These are phyloP conservation scores for Zostera marina DNA, from an alignment of 116 monocot species.

Conservation along the genomic window DNA sequence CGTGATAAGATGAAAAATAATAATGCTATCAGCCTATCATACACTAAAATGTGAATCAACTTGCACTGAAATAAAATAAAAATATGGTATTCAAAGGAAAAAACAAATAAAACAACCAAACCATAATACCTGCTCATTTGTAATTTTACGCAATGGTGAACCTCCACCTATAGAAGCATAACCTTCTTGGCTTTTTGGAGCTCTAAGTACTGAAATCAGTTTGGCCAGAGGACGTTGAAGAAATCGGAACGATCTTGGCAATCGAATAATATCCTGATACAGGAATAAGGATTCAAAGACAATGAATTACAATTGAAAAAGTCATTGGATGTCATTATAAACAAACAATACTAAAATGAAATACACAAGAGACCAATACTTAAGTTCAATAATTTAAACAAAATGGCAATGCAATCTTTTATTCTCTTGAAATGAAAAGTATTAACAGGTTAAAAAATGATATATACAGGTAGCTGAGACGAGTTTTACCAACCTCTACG, in stretches of 20 bases:
- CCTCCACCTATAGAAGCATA: conserved; percentile 98
- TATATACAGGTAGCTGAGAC: too few relatives aligned
- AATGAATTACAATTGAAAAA: neutral
- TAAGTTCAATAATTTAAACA: too few relatives aligned
- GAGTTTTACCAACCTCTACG: too few relatives aligned
- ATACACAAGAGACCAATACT: too few relatives aligned
- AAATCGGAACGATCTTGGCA: conserved; percentile 83
- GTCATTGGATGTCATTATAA: neutral
- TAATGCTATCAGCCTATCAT: neutral
- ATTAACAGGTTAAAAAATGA: too few relatives aligned
- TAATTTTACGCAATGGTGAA: conserved; percentile 75
- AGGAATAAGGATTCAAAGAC: neutral
- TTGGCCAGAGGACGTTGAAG: conserved; percentile 86
- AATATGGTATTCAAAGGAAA: neutral
- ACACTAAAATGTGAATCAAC: neutral
- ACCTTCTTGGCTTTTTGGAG: conserved; percentile 94
- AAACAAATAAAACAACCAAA: neutral
- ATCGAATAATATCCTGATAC: conserved; percentile 75
- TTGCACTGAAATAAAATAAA: too few relatives aligned
- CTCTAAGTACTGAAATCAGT: conserved; percentile 69
- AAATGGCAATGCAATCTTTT: too few relatives aligned
- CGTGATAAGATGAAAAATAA: neutral
- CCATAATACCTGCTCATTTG: conserved; percentile 76
- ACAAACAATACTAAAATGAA: neutral
- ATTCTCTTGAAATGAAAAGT: too few relatives aligned